Conservation (phyloP, 2,329 filamentous ascomycete species). For the Chaetomium globosum region DNA sequence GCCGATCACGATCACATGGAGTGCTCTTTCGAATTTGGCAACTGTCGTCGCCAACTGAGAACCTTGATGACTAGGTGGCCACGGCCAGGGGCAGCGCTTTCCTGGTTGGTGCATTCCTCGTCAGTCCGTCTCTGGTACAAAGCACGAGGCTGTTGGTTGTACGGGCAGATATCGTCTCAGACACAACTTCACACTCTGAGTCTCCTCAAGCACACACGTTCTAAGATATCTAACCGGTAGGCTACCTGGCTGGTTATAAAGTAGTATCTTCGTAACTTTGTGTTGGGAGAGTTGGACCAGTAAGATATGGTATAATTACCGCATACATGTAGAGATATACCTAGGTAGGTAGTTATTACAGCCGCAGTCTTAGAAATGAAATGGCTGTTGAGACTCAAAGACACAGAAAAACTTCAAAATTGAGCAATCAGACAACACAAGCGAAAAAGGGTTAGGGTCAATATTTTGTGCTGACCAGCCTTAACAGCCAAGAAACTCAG, state of each 20-base stretch:
- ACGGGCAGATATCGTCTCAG: background rate
- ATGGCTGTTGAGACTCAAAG: no score
- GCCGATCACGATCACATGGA: background rate
- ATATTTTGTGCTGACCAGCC: background rate
- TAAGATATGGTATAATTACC: background rate
- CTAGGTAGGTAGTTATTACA: no score
- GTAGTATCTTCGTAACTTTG: background rate
- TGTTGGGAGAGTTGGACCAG: background rate
- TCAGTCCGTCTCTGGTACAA: background rate
- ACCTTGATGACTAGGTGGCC: slow-evolving; percentile 17
- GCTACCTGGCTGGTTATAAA: no score
- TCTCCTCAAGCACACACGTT: background rate
- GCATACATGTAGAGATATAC: background rate
- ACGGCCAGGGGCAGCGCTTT: slow-evolving; percentile 1
- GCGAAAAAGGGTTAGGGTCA: background rate
- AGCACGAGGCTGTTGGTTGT: background rate
- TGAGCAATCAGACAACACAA: no score
- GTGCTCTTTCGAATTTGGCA: background rate
- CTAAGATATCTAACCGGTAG: background rate
- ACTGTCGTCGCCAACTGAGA: background rate
- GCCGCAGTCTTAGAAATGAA: no score
- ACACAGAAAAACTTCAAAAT: background rate
- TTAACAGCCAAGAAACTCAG: background rate
- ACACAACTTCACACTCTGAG: background rate
- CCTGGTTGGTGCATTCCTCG: slow-evolving; percentile 8